Evolutionary conservation across 2,329 filamentous ascomycete species (phyloP), one percentile per base, ranked within the genome.

Genomic region (Colletotrichum spaethianum): DNA sequence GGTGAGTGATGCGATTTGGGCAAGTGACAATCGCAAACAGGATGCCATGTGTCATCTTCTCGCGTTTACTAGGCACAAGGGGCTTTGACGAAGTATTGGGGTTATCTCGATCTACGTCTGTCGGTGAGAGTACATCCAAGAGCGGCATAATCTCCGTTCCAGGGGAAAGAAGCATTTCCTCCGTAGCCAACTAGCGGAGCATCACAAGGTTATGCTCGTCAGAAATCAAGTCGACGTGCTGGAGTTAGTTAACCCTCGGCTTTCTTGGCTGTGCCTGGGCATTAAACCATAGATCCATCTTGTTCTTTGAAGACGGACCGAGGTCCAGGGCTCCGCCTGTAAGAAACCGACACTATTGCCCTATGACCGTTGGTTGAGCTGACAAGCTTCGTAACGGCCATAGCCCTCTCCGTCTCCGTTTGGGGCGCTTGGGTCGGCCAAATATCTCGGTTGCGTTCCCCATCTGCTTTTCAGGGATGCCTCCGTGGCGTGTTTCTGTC

Each of bases 51-150:
- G 18, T 18, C 48, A n/a, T 18, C 48, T 55, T 63, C 12, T 42
- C 33, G 11, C 46, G 12, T 11, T 26, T n/a, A 8, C 28, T 23
- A n/a, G 44, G 31, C 16, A 50, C 14, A 38, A 48, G n/a, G 31
- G 20, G 14, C 2, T 40, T 31, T 8, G 2, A 18, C 4, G 26
- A 18, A 33, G 33, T 42, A 52, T 63, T 12, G 20, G 20, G 28
- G 52, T n/a, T 40, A 36, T 52, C 56, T 50, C 50, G 56, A 62
- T 57, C 36, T 71, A 36, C 16, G 44, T 31, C 20, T 57, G 48
- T 67, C 56, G 63, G 40, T 48, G 63, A 62, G 48, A 28, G 55
- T 56, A 28, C 33, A 46, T 36, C 64, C 57, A 68, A 56, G 28
- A 38, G 36, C 44, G 18, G 50, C 20, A 33, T 63, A 52, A 63